Evolutionary conservation across 768 basidiomycete genomes (phyloP).

Genomic region (Lactifluus subvellereus): DNA sequence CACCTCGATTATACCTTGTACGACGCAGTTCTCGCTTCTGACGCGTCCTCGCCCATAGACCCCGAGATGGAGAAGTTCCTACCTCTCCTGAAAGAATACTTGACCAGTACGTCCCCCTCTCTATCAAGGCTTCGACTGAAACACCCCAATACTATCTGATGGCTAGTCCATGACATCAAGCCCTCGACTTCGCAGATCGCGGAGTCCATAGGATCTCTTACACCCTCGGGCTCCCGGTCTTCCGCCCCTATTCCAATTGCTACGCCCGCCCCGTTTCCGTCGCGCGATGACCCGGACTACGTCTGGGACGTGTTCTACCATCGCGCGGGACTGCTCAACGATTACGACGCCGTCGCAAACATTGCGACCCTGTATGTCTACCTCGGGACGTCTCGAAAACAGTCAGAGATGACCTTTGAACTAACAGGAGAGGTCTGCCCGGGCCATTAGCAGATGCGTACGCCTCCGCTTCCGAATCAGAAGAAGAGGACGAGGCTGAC

Average conservation of each 20-base stretch:
- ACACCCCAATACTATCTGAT: background rate
- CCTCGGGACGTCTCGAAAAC: background rate
- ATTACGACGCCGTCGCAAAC: conserved; percentile 50
- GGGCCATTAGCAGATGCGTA: conserved; percentile 45
- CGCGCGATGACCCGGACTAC: conserved; percentile 48
- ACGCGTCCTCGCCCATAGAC: conserved; percentile 32
- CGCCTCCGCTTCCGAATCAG: conserved; percentile 53
- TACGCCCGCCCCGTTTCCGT: conserved; percentile 6
- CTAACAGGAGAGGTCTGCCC: conserved; percentile 57
- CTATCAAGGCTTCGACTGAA: background rate
- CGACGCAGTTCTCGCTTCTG: conserved; percentile 47
- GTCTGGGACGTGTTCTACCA: conserved; percentile 86
- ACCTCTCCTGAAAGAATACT: conserved; percentile 72
- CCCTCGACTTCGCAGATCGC: conserved; percentile 8
- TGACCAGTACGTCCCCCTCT: conserved; percentile 40
- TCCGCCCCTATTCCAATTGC: conserved; percentile 1
- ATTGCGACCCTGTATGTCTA: conserved; percentile 60
- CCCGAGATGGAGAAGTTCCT: conserved; percentile 72
- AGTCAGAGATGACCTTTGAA: background rate
- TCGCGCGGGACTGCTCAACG: conserved; percentile 50
- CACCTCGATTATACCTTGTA: conserved; percentile 56
- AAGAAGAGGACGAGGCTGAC: conserved; percentile 68
- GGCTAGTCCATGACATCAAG: conserved; percentile 9
- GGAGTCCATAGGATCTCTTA: conserved; percentile 10
- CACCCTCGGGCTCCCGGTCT: conserved; percentile 9